Evolutionary conservation across 352 stramenopile genomes (phyloP).

Genomic region (Phytopythium cucurbitacearum): DNA sequence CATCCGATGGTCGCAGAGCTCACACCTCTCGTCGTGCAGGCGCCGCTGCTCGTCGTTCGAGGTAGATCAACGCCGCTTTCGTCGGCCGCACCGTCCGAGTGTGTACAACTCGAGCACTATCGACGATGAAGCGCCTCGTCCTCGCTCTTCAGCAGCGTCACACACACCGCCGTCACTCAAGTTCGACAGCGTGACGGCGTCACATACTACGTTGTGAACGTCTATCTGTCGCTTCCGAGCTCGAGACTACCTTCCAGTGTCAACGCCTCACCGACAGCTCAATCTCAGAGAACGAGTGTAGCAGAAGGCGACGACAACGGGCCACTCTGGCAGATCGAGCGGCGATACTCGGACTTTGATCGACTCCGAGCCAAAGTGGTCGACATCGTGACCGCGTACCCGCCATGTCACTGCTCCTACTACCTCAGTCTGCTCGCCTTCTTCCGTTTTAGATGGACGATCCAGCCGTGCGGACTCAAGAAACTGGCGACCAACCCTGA

Average conservation of each 20-base stretch:
- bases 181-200: constrained; percentile 22
- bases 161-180: constrained; percentile 34
- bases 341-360: constrained; percentile 60
- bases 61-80: no score
- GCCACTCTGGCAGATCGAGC: constrained; percentile 49
- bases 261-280: background rate
- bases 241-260: constrained; percentile 37
- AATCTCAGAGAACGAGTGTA: no score
- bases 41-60: no score
- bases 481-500: constrained; percentile 28
- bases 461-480: constrained; percentile 32
- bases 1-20: no score
- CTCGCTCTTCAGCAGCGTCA: constrained; percentile 37
- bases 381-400: constrained; percentile 29
- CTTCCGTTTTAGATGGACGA: constrained; percentile 39
- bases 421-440: constrained; percentile 52
- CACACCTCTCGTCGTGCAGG: no score
- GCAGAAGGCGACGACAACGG: constrained; percentile 1
- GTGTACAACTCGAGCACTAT: no score
- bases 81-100: no score
- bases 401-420: constrained; percentile 48
- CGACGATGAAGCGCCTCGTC: constrained; percentile 10
- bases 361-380: constrained; percentile 38
- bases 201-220: constrained; percentile 46
- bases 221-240: constrained; percentile 42